Evolutionary conservation across 306 rosid species (phyloP), one percentile per base, ranked within the genome.

Genomic region (Cucumis cinereus): DNA sequence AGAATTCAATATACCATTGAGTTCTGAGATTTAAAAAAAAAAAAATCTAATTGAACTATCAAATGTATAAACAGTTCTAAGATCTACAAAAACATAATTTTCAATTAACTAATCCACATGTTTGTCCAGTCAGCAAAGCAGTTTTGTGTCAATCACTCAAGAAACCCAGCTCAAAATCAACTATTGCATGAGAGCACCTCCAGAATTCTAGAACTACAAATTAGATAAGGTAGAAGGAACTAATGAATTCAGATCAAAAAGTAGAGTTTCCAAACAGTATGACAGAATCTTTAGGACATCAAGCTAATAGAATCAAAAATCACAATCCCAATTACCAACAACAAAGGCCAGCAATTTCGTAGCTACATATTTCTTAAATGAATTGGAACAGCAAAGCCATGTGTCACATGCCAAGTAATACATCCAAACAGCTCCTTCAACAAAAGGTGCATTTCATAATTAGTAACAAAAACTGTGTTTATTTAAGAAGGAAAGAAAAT

Each of bases 381-480:
- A 66, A 17, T 16, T 35, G 45, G 70, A 35, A 63, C 47, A 36
- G 71, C 8, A 35, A 64, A 56, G 20, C 72, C 72, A 36, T 36
- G 71, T 64, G 72, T 64, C 49, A 64, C 72, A 64, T 9, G 72
- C n/a, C 73, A 67, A 67, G 73, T 33, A 36, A 62, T 62, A 14
- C n/a, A 62, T 33, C 43, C 69, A 61, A 61, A 61, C 16, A 17
- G 54, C 17, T 63, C 71, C 71, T 63, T 63, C 71, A 63, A 33
- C 15, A 63, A 63, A 24, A 35, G 47, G 15, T 33, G 13, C 22
- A 35, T 63, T 62, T 17, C 24, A 63, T 17, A 19, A 63, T 7
- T 63, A 8, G 11, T 33, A 63, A 63, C 71, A 35, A 35, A 63
- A 63, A 33, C 47, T 33, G 22, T 63, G 47, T 63, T 63, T 19